These are phyloP conservation scores for Lodderomyces parapsilosis DNA, from an alignment of 1,139 yeast genomes.

Conservation along the genomic window DNA sequence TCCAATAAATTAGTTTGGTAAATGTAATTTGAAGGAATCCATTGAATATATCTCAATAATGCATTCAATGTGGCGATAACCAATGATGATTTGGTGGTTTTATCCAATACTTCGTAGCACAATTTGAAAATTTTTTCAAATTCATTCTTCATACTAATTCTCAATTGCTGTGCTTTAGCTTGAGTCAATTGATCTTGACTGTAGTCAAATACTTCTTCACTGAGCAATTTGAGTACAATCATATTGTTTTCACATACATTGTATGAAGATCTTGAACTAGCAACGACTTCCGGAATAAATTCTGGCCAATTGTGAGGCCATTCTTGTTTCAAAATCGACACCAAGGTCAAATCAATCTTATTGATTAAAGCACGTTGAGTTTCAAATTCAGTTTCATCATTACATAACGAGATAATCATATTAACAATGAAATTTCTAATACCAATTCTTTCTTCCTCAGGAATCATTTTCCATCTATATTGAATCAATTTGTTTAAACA, in stretches of 20 bases:
- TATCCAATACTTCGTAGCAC: slow-evolving; percentile 90
- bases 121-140: slow-evolving; percentile 90
- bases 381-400: slow-evolving; percentile 75
- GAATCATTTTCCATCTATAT: slow-evolving; percentile 91
- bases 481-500: slow-evolving; percentile 87
- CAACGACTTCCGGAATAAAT: slow-evolving; percentile 89
- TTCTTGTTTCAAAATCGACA: slow-evolving; percentile 91
- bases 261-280: slow-evolving; percentile 78
- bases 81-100: slow-evolving; percentile 78
- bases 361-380: slow-evolving; percentile 81
- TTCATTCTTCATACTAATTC: slow-evolving; percentile 82
- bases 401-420: slow-evolving; percentile 91
- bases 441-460: slow-evolving; percentile 81
- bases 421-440: slow-evolving; percentile 87
- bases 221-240: slow-evolving; percentile 82
- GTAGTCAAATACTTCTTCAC: slow-evolving; percentile 95
- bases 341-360: slow-evolving; percentile 91
- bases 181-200: slow-evolving; percentile 96
- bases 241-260: slow-evolving; percentile 97
- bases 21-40: slow-evolving; percentile 90
- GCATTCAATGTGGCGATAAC: slow-evolving; percentile 84
- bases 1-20: slow-evolving; percentile 82
- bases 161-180: slow-evolving; percentile 83
- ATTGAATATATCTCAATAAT: slow-evolving; percentile 79
- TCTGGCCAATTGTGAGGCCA: slow-evolving; percentile 99